Base-by-base conservation (phyloP, 257 asterid genomes). In the Thymus quinquecostatus region DNA sequence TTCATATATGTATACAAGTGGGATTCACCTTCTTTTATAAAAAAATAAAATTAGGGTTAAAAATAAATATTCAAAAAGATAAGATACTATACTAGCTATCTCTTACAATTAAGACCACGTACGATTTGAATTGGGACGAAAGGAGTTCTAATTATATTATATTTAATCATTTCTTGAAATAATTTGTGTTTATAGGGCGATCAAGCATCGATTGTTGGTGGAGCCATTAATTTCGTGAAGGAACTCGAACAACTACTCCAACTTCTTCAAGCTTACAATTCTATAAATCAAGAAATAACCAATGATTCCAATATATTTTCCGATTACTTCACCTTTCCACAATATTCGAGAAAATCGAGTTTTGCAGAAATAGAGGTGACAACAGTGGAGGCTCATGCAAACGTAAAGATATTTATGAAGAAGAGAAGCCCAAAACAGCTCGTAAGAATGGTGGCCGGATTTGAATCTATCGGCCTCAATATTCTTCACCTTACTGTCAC, bases 161-260 rank as follows among this genome's bases (percentile, higher is more conserved):
- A 38, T 38, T 38, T 38, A 3, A 38, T 2, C 5, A 38, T 2
- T 38, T 2, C 6, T 44, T 44, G 49, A 2, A 38, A 44, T 44
- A 1, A 10, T 13, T 50, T 50, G 1, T 47, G 7, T 9, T 0
- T 44, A 1, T 75, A 88, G 96, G 96, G 92, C 27, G 96, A 86
- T 78, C 96, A 88, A 83, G 96, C 96, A 48, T 88, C 96, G 5
- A 86, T 86, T 8, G 92, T 88, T 2, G 95, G 95, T 44, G 95
- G 95, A 6, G 86, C 92, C 0, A 83, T 88, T 30, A 77, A 88
- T 77, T 88, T 72, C 55, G 85, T 86, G 43, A 86, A 88, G 79
- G 92, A 86, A 74, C 86, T 88, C 1, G 92, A 88, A 57, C 96
- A 88, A 67, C 85, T 80, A 3, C 80, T 79, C 9, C 92, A 84